Evolutionary conservation across 1,284 basidiomycete genomes (phyloP).

Genomic region (Ustilago shanxiensis): DNA sequence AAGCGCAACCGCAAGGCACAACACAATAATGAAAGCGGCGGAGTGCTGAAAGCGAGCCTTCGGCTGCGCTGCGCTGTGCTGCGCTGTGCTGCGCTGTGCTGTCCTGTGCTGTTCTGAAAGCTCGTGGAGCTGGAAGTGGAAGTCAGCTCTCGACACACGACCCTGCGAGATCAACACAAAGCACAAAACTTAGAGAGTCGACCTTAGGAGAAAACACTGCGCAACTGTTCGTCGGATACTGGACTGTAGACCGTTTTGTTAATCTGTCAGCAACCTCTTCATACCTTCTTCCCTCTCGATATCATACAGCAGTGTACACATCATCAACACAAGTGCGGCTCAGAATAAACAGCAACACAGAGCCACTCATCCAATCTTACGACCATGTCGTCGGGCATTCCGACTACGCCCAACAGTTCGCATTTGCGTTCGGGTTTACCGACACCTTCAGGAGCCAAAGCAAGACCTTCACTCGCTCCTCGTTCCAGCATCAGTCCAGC

Average conservation of each 20-base stretch:
- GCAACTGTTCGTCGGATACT: not conserved
- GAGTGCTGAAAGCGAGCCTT: too few species aligned
- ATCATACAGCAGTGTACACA: too few species aligned
- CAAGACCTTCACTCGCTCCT: constrained; percentile 26
- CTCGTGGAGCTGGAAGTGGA: too few species aligned
- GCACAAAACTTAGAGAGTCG: too few species aligned
- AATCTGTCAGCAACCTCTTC: not conserved
- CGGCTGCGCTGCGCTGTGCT: too few species aligned
- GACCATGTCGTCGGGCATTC: constrained; percentile 47
- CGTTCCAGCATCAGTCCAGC: constrained; percentile 27
- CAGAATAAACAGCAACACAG: not conserved
- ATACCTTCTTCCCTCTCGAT: not conserved
- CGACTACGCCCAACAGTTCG: constrained; percentile 48
- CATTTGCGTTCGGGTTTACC: constrained; percentile 48
- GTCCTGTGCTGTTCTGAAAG: too few species aligned
- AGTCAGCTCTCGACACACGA: not conserved
- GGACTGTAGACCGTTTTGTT: not conserved
- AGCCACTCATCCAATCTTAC: not conserved
- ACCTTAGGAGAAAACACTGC: not conserved
- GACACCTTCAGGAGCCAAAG: constrained; percentile 30
- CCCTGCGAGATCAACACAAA: constrained; percentile 7
- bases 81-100: too few species aligned
- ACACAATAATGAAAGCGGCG: too few species aligned
- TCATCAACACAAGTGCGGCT: not conserved
- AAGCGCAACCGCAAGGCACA: too few species aligned